Conservation (phyloP, 2,329 filamentous ascomycete species). For the Cladophialophora exuberans region DNA sequence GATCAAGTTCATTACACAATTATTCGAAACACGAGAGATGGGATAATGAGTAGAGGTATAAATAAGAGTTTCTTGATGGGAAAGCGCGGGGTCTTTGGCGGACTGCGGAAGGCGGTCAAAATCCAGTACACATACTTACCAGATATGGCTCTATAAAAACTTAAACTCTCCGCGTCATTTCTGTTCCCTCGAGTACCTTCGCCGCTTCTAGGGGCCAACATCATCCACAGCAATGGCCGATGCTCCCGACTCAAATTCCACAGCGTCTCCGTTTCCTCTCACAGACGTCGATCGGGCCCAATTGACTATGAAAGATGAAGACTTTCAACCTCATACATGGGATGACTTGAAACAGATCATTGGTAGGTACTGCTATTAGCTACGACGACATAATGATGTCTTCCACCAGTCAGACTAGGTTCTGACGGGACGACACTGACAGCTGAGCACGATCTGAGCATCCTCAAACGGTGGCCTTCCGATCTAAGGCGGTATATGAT, state of each 20-base stretch:
- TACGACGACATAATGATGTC: neutral
- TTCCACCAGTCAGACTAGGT: neutral
- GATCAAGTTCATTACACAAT: too few relatives aligned
- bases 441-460: constrained; percentile 57
- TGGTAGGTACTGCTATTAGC: constrained; percentile 43
- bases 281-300: constrained; percentile 54
- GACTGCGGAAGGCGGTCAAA: too few relatives aligned
- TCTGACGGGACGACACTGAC: constrained; percentile 17
- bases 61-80: too few relatives aligned
- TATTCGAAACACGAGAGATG: too few relatives aligned
- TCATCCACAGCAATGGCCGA: neutral
- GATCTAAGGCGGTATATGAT: constrained; percentile 62
- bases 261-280: constrained; percentile 45
- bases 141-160: too few relatives aligned
- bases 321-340: constrained; percentile 58
- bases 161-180: too few relatives aligned
- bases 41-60: too few relatives aligned
- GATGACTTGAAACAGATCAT: constrained; percentile 56
- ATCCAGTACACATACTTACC: too few relatives aligned
- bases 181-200: too few relatives aligned
- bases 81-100: too few relatives aligned
- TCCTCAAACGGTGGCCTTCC: constrained; percentile 62
- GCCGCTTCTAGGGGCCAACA: neutral
- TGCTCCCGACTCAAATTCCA: constrained; percentile 8
- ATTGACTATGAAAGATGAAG: constrained; percentile 55